phyloP scores from a whole-genome alignment of 169 alveolate genomes.

The Eimeria tenella region DNA sequence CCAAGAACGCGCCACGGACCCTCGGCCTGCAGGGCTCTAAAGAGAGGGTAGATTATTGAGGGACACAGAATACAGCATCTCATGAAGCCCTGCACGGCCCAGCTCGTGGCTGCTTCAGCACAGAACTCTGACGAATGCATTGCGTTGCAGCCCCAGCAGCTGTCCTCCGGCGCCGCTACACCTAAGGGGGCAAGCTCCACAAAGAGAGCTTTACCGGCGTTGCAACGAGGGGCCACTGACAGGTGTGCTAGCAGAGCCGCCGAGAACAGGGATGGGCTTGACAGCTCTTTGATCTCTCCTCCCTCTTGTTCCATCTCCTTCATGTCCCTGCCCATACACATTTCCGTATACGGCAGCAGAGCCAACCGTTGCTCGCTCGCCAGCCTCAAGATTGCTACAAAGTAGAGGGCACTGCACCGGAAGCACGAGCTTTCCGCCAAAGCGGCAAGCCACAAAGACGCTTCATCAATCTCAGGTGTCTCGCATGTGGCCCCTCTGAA shows the following conservation, averaged over 20 bases:
- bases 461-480: constrained; percentile 12
- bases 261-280: neutral
- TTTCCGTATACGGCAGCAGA: constrained; percentile 15
- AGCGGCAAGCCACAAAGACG: constrained; percentile 44
- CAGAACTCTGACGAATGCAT: constrained; percentile 18
- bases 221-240: constrained; percentile 67
- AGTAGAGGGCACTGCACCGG: constrained; percentile 62
- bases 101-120: neutral
- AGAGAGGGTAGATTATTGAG: neutral
- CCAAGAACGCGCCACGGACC: constrained; percentile 69
- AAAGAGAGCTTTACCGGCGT: neutral
- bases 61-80: constrained; percentile 47
- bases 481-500: neutral
- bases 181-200: constrained; percentile 42
- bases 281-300: neutral
- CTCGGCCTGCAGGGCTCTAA: constrained; percentile 20
- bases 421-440: constrained; percentile 33
- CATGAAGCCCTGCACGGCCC: constrained; percentile 63
- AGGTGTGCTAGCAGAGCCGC: constrained; percentile 32
- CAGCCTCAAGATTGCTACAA: constrained; percentile 5
- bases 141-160: constrained; percentile 58
- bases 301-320: neutral
- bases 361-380: constrained; percentile 53
- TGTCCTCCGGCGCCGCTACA: constrained; percentile 40
- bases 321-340: neutral